Percentiles rank a stretch among this genome's conserved stretches.
phyloP scores from a whole-genome alignment of 345 rosid genomes.

The Pelargonium nanum region DNA sequence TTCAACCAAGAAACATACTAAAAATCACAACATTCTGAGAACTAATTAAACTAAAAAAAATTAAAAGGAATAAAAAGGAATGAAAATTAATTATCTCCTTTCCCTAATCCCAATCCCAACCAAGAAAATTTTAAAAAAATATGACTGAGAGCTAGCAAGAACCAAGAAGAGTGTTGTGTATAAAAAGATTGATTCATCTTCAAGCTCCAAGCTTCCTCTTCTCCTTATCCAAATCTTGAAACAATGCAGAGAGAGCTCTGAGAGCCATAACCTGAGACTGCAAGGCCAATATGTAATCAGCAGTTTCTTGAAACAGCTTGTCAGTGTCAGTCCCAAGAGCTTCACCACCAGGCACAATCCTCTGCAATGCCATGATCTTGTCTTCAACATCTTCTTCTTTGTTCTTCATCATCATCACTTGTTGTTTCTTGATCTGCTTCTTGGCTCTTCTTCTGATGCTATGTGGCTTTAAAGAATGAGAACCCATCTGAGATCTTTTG shows the following conservation, averaged over 20 bases:
- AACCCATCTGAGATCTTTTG: not conserved
- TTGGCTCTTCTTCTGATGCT: slow-evolving; percentile 7
- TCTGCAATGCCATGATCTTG: slow-evolving; percentile 60
- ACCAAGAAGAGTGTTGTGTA: too few relatives aligned
- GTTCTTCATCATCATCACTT: slow-evolving; percentile 20
- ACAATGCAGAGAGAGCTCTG: slow-evolving; percentile 36
- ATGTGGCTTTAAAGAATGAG: slow-evolving; percentile 1
- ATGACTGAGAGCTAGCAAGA: too few relatives aligned
- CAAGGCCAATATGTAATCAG: slow-evolving; percentile 51
- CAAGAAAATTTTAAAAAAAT: too few relatives aligned
- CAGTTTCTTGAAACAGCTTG: slow-evolving; percentile 60
- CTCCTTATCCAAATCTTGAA: slow-evolving; percentile 43
- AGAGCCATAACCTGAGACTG: slow-evolving; percentile 53
- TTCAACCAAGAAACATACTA: too few relatives aligned
- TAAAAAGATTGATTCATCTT: not conserved
- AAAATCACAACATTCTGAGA: too few relatives aligned
- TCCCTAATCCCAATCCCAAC: too few relatives aligned
- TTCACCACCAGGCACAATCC: slow-evolving; percentile 66
- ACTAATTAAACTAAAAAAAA: too few relatives aligned
- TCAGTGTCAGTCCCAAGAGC: slow-evolving; percentile 46
- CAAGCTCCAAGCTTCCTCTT: slow-evolving; percentile 48
- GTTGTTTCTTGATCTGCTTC: slow-evolving; percentile 7
- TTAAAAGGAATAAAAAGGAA: too few relatives aligned
- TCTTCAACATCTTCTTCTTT: slow-evolving; percentile 33
- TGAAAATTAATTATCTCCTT: too few relatives aligned